Percentiles rank a stretch among this genome's conserved stretches.
phyloP scores from a whole-genome alignment of 2,329 filamentous ascomycete genomes.

The Penicillium olsonii region DNA sequence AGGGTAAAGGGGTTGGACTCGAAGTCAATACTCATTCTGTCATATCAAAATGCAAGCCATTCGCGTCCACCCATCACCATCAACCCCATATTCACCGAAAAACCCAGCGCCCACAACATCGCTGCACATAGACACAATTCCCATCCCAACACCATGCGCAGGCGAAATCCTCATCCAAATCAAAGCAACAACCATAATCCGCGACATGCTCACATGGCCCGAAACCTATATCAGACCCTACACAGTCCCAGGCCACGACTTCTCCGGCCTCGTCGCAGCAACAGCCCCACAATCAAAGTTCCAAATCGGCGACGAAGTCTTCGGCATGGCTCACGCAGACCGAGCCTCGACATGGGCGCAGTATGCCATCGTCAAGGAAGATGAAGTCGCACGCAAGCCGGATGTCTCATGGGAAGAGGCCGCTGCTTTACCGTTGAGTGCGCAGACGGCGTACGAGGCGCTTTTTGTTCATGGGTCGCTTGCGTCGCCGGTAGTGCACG shows the following conservation, averaged over 20 bases:
- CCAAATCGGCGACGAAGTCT: conserved; percentile 31
- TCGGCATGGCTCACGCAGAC: conserved; percentile 27
- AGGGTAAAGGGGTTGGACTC: no score
- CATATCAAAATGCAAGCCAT: conserved; percentile 25
- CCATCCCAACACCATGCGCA: conserved; percentile 19
- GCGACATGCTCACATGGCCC: conserved; percentile 29
- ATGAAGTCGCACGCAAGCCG: conserved; percentile 29
- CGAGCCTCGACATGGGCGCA: conserved; percentile 30
- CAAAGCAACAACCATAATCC: conserved; percentile 25
- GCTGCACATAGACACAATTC: conserved; percentile 23
- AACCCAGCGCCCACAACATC: conserved; percentile 28
- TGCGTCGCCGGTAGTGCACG: neutral
- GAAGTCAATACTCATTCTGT: no score
- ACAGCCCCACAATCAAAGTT: conserved; percentile 8
- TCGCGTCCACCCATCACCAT: conserved; percentile 23
- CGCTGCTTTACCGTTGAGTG: conserved; percentile 31
- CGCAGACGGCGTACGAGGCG: conserved; percentile 35
- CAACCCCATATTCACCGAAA: conserved; percentile 23
- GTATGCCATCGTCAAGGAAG: conserved; percentile 23
- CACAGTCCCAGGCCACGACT: conserved; percentile 24
- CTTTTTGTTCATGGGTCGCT: conserved; percentile 30
- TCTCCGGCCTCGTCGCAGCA: conserved; percentile 21
- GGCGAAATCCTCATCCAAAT: conserved; percentile 25
- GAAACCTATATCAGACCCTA: conserved; percentile 29
- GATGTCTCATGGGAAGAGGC: conserved; percentile 23